Evolutionary conservation across 495 filamentous ascomycete genomes (phyloP).

Genomic region (Aspergillus indologenus): DNA sequence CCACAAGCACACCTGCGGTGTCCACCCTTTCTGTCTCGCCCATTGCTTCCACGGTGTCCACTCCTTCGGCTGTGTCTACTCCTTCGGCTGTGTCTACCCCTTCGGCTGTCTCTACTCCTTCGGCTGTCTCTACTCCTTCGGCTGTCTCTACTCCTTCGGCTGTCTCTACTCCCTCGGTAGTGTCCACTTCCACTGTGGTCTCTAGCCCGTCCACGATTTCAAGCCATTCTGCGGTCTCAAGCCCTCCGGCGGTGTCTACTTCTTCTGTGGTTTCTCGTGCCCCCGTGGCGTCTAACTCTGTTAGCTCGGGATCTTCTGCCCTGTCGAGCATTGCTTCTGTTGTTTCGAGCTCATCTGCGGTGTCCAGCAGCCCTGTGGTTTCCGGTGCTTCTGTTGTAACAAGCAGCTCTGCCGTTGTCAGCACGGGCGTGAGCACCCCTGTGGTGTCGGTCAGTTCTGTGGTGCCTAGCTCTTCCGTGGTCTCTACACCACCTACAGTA

Average conservation of each 20-base stretch:
- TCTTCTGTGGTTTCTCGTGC: not conserved
- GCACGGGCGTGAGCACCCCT: not conserved
- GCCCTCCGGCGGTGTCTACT: conserved; percentile 1
- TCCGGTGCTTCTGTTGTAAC: not conserved
- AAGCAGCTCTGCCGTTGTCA: not conserved
- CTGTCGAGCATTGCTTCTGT: conserved; percentile 2
- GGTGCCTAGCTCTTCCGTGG: conserved; percentile 3
- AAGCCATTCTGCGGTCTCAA: not conserved
- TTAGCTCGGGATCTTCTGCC: not conserved
- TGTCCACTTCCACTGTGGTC: not conserved
- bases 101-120: not conserved
- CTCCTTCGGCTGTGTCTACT: not conserved
- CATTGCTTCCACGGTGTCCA: not conserved
- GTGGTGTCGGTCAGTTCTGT: conserved; percentile 4
- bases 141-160: not conserved
- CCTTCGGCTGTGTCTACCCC: not conserved
- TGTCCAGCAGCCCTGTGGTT: not conserved
- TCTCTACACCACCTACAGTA: not conserved
- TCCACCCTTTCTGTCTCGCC: not conserved
- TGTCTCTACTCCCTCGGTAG: not conserved
- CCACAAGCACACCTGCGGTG: conserved; percentile 3
- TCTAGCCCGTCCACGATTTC: not conserved
- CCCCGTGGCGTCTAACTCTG: conserved; percentile 10
- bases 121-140: too few species aligned
- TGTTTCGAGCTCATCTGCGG: not conserved